These are phyloP conservation scores for Lepidium aucheri DNA, from an alignment of 345 rosid species.

Conservation along the genomic window DNA sequence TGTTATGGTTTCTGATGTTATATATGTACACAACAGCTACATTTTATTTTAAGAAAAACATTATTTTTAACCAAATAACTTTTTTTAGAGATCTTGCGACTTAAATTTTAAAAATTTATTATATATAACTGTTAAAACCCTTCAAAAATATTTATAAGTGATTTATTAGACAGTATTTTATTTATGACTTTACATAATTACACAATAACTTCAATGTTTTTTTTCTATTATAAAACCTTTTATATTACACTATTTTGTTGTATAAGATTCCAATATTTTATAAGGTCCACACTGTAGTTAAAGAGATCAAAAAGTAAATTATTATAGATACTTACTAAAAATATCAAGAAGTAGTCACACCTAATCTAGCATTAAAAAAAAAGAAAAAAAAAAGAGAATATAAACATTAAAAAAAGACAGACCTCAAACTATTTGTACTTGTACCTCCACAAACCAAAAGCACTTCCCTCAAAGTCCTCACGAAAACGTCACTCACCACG, in stretches of 20 bases:
- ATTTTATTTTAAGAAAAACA: too few species aligned
- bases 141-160: too few species aligned
- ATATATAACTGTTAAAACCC: too few species aligned
- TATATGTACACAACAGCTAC: too few species aligned
- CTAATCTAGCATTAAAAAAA: not conserved
- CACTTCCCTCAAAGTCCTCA: constrained; percentile 18
- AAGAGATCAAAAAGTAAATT: not conserved
- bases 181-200: too few species aligned
- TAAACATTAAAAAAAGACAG: not conserved
- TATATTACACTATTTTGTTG: not conserved
- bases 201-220: too few species aligned
- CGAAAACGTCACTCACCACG: constrained; percentile 19
- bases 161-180: too few species aligned
- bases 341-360: not conserved
- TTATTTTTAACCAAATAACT: too few species aligned
- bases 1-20: not conserved
- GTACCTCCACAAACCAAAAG: constrained; percentile 1
- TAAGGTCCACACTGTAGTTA: not conserved
- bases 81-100: too few species aligned
- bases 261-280: not conserved
- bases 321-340: not conserved
- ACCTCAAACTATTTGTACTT: constrained; percentile 4
- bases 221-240: too few species aligned
- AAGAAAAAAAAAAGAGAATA: too few species aligned
- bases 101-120: too few species aligned